These are phyloP conservation scores for Tympanopsis confertula DNA, from an alignment of 2,329 filamentous ascomycete genomes.

Conservation along the genomic window DNA sequence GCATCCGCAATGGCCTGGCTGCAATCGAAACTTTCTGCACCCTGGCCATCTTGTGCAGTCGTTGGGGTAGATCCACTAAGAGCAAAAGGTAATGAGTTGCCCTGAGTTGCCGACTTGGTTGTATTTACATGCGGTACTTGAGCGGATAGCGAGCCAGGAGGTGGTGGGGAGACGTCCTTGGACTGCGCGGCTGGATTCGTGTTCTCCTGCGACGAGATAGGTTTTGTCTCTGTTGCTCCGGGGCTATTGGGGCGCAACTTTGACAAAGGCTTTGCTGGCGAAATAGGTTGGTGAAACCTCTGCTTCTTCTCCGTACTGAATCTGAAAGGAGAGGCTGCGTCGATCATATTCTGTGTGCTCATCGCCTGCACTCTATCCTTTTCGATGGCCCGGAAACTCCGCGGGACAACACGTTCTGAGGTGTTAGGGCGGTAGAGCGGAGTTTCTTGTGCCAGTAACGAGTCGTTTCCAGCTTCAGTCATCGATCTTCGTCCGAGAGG, in stretches of 20 bases:
- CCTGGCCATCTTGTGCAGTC: neutral
- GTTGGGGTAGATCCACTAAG: neutral
- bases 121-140: no score
- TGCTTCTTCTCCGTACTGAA: slow-evolving; percentile 1
- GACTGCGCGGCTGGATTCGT: no score
- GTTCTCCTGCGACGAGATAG: no score
- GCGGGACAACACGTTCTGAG: neutral
- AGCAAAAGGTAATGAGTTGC: neutral
- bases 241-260: no score
- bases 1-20: slow-evolving; percentile 1
- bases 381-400: no score
- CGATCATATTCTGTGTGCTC: neutral
- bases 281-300: neutral
- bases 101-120: no score
- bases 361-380: neutral
- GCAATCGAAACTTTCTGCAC: neutral
- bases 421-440: neutral
- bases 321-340: neutral
- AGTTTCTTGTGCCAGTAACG: neutral
- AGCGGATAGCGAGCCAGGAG: no score
- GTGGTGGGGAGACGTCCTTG: no score
- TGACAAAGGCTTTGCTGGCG: neutral
- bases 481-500: no score
- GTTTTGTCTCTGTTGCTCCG: no score
- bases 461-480: no score